Base-by-base conservation (phyloP, 352 stramenopile genomes). In the Globisporangium orthogonon region DNA sequence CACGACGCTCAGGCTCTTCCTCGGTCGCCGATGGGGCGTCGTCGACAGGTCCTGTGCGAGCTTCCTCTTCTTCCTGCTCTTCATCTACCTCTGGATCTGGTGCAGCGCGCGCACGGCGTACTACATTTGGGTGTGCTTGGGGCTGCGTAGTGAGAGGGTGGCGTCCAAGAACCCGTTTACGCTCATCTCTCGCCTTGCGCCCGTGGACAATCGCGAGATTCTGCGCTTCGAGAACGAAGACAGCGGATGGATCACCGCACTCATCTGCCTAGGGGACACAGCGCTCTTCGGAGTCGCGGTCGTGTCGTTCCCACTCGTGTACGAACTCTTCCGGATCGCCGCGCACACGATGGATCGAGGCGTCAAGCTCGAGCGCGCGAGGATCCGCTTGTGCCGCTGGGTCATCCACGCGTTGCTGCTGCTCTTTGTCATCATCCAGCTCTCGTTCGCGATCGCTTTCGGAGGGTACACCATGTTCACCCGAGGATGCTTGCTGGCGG, bases 341-440 rank as follows among this genome's bases (percentile, higher is more conserved):
- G 54, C 56, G 11, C 83, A 73, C 30, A 73, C 76, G 4, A 90
- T 90, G 80, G 80, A 90, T 44, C 62, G 80, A 35, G 80, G 80
- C 2, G 55, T 59, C 4, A 39, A 31, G 4, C 74, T 73, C 29
- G 80, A 90, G 56, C 51, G 67, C 15, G 56, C 52, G 2, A 66
- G 70, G n/a, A 84, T 87, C 57, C 54, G 61, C 1, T 39, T 67
- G 29, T 88, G 85, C 54, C 51, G 54, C 7, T 3, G 63, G 15
- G 46, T 65, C 2, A 64, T 67, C 11, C 69, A 83, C 46, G 46
- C 52, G 0, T 35, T 70, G 0, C 65, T 84, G 28, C 49, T 45
- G 9, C 56, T 40, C 2, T 84, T 78, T 54, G 23, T 65, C 4
- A 62, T 68, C 1, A 56, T 60, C 4, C 60, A 75, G 33, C 47